Base-by-base conservation (phyloP, 2,329 filamentous ascomycete genomes). In the Penicillium capsulatum region DNA sequence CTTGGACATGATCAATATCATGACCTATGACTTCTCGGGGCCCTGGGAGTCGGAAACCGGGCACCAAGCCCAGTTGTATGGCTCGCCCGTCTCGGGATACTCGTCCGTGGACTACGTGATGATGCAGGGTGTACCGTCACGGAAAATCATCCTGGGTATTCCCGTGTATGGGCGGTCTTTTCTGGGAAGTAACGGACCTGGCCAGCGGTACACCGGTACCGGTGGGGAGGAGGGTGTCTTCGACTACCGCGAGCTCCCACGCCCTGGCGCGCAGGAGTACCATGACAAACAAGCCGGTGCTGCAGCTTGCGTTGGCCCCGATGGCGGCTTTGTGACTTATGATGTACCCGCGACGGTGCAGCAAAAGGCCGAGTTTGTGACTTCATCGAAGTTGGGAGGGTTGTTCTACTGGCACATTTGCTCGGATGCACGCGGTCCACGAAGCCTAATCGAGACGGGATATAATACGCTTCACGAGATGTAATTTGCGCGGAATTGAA, bases 351-450 rank as follows among this genome's bases (percentile, higher is more conserved):
- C 82, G 30, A 89, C 85, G 2, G 85, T 91, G 22, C 75, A 76
- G 63, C 76, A 81, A 61, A 92, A 92, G 67, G 86, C 83, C 2
- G 69, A 72, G 5, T 91, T 83, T 60, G 86, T 81, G 61, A 83
- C 79, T 54, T 76, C 84, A 53, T 81, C 83, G 53, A 76, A 77
- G 17, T 69, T 92, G 13, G 86, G 81, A 17, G 86, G 86, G 0
- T 65, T 92, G 7, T 91, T 89, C 61, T 92, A 90, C 64, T 90
- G 84, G 83, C 81, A 83, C 37, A 84, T 81, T n/a, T 82, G 83
- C 10, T 80, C 77, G 3, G 86, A 92, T 67, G 75, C 76, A 6
- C 60, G 66, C n/a, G 76, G 71, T 2, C 51, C 61, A 7, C 66
- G 74, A 49, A 84, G 80, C 55, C 55, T 85, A 44, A 75, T 84